Evolutionary conservation across 2,329 filamentous ascomycete genomes (phyloP).

Genomic region (Sclerotinia minor): DNA sequence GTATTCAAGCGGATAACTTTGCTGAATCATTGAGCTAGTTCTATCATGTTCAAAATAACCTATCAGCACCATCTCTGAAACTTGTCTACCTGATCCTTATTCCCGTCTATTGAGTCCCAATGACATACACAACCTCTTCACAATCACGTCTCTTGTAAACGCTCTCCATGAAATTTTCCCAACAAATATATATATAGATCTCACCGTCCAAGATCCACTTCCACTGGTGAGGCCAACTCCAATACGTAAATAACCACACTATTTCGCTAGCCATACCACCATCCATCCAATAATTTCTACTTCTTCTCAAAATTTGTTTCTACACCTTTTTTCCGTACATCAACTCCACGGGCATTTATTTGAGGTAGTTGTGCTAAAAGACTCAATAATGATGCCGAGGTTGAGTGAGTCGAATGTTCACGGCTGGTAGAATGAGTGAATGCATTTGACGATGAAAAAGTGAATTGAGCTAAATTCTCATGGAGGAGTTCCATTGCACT

Average conservation of each 20-base stretch:
- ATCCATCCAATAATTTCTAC: too few relatives aligned
- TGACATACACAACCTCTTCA: too few relatives aligned
- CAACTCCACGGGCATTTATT: neutral
- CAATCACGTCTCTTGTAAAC: too few relatives aligned
- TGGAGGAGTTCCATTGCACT: too few relatives aligned
- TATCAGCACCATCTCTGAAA: too few relatives aligned
- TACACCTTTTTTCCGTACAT: neutral
- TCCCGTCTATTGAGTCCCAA: too few relatives aligned
- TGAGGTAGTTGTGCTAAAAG: neutral
- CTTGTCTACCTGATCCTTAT: too few relatives aligned
- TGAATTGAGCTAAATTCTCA: too few relatives aligned
- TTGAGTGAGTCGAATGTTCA: neutral
- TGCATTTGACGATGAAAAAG: too few relatives aligned
- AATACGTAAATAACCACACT: too few relatives aligned
- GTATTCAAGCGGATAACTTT: neutral
- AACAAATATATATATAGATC: neutral
- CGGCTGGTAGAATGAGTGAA: neutral
- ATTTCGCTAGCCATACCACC: too few relatives aligned
- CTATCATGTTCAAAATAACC: neutral
- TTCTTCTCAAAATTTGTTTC: neutral
- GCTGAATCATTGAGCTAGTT: neutral
- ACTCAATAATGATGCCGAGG: neutral
- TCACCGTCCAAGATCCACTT: neutral
- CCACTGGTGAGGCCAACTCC: too few relatives aligned
- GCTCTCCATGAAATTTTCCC: neutral